Percentiles rank a stretch among this genome's conserved stretches.
Conservation (phyloP, 257 asterid species). For the Prunella vulgaris region DNA sequence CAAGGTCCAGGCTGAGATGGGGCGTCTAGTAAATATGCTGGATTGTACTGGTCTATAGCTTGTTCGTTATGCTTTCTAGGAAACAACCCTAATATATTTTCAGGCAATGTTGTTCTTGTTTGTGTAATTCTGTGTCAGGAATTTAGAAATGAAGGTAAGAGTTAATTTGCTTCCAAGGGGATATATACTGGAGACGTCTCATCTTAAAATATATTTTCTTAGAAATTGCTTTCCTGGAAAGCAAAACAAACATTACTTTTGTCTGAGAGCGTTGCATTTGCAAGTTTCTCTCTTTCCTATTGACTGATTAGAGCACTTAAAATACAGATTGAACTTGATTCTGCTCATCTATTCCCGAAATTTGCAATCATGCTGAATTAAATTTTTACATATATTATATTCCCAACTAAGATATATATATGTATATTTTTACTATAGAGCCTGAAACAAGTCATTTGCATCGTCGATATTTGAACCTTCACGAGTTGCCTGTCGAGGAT, state of each 20-base stretch:
- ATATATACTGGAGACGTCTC: neutral
- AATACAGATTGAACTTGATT: slow-evolving; percentile 3
- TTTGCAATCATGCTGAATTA: neutral
- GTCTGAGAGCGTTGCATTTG: slow-evolving; percentile 4
- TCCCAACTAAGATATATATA: slow-evolving; percentile 1
- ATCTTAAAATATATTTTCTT: neutral
- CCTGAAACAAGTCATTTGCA: slow-evolving; percentile 38
- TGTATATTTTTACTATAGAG: slow-evolving; percentile 34
- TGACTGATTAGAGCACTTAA: slow-evolving; percentile 1
- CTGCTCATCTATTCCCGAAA: slow-evolving; percentile 3
- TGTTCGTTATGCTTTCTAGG: neutral
- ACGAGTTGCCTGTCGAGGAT: slow-evolving; percentile 65
- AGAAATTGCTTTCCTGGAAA: neutral
- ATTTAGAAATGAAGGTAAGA: neutral
- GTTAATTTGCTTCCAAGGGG: neutral
- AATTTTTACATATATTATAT: neutral
- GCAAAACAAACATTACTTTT: neutral
- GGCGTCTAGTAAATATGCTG: slow-evolving; percentile 3
- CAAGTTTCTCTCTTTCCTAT: slow-evolving; percentile 1
- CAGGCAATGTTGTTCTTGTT: neutral
- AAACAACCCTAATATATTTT: neutral
- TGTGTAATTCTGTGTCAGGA: neutral
- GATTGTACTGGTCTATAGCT: neutral
- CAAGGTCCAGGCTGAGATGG: neutral
- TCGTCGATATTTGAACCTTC: slow-evolving; percentile 60